phyloP scores from a whole-genome alignment of 768 basidiomycete genomes.

The Wakefieldia striispora region DNA sequence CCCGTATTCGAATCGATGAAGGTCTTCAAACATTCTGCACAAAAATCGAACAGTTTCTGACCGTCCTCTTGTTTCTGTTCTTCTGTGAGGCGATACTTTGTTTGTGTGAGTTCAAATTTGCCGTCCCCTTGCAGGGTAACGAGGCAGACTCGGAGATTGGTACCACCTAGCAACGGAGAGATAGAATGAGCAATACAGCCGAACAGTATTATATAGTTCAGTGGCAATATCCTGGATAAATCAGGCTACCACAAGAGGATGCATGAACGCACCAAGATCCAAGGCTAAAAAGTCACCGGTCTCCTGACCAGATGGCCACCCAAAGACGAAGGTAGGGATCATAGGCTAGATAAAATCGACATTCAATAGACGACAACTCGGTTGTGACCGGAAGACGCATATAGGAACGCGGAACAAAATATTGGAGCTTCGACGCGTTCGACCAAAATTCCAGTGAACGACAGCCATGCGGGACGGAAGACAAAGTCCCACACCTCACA shows the following conservation, averaged over 20 bases:
- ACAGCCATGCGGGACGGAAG: not conserved
- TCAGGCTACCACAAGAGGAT: not conserved
- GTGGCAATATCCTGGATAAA: not conserved
- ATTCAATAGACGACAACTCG: conserved; percentile 9
- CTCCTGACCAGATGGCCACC: conserved; percentile 91
- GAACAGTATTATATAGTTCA: not conserved
- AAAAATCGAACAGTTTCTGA: conserved; percentile 94
- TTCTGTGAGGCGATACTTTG: conserved; percentile 95
- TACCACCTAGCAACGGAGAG: conserved; percentile 60
- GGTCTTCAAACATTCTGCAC: conserved; percentile 86
- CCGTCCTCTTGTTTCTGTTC: conserved; percentile 99
- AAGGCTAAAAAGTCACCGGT: conserved; percentile 87
- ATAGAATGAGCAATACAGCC: not conserved
- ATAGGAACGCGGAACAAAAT: not conserved
- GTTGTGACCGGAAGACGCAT: not conserved
- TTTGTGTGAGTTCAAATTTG: conserved; percentile 97
- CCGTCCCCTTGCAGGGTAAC: conserved; percentile 90
- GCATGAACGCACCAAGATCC: conserved; percentile 66
- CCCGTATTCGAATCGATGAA: conserved; percentile 78
- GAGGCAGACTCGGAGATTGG: conserved; percentile 97
- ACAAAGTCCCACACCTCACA: not conserved
- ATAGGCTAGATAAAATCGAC: conserved; percentile 57
- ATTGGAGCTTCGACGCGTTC: not conserved
- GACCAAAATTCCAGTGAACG: no score
- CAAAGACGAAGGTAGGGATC: conserved; percentile 97